Evolutionary conservation across 352 stramenopile genomes (phyloP), one percentile per base, ranked within the genome.

Genomic region (Globisporangium parvum): DNA sequence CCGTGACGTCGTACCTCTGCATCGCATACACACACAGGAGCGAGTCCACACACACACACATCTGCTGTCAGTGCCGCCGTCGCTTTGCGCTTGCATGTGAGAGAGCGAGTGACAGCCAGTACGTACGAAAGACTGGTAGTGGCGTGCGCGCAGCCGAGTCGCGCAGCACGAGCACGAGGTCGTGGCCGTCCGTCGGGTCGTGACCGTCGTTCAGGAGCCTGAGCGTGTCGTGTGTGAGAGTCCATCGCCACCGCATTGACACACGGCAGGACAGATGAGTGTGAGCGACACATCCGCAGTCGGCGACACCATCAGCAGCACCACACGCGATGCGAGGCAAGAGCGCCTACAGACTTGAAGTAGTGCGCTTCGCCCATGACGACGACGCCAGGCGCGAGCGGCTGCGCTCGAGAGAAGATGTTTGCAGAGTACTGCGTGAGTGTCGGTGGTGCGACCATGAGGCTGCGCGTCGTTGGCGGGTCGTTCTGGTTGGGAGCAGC

Each of bases 401-500:
- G 59, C 37, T 81, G 75, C n/a, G 71, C 71, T 47, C 63, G 67
- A 33, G 55, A 67, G 45, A 79, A 87, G 21, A 88, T 74, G 58
- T 95, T 95, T 24, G 73, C 70, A 5, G 85, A 95, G 66, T 93
- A 92, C 51, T 91, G 85, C 40, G 85, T 93, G 26, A 95, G 60
- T 42, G 76, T 81, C 17, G 80, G 85, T 6, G 74, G 65, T 37
- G 70, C 61, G 37, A 73, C 49, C 35, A 63, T 70, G 49, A 68
- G 73, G 24, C 68, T 85, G 39, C 77, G 71, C 23, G 81, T 91
- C n/a, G 81, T 88, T 23, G 77, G 78, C 46, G 85, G 82, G 60
- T 95, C 85, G 46, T 79, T 86, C 81, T 92, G 65, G 18, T 39
- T 40, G 50, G 14, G 9, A 18, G 11, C 1, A 23, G 31, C 21